A percentile compares a stretch with the other conserved stretches of the same genome.
Evolutionary conservation across 371 early-diverging fungal genomes (phyloP).

Genomic region (Apophysomyces variabilis): DNA sequence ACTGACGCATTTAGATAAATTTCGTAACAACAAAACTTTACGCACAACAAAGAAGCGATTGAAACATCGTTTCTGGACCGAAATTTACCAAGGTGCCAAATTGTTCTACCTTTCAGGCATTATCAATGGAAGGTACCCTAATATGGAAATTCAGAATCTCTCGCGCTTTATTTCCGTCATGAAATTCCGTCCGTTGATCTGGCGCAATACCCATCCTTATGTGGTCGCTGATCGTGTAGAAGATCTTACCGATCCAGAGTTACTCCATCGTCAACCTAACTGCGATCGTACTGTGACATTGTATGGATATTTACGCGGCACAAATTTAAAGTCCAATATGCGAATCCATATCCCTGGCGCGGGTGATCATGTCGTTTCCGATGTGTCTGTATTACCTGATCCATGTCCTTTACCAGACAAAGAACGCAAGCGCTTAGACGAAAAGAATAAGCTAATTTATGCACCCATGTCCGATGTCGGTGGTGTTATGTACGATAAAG

Average conservation of each 20-base stretch:
- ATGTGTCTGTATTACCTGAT: slow-evolving; percentile 81
- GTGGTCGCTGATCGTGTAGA: slow-evolving; percentile 95
- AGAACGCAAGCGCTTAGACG: slow-evolving; percentile 84
- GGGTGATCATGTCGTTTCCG: slow-evolving; percentile 84
- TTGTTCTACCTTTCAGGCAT: slow-evolving; percentile 95
- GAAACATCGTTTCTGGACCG: slow-evolving; percentile 99
- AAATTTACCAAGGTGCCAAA: slow-evolving; percentile 98
- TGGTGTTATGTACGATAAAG: slow-evolving; percentile 98
- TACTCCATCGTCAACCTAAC: slow-evolving; percentile 78
- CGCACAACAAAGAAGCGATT: slow-evolving; percentile 90
- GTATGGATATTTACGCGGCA: slow-evolving; percentile 95
- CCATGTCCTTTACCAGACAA: slow-evolving; percentile 96
- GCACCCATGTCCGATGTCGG: slow-evolving; percentile 99
- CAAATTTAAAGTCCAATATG: slow-evolving; percentile 82
- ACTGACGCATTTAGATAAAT: slow-evolving; percentile 93
- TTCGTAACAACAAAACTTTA: slow-evolving; percentile 89
- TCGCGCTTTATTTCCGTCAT: slow-evolving; percentile 97
- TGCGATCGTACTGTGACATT: slow-evolving; percentile 91
- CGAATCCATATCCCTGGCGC: slow-evolving; percentile 95
- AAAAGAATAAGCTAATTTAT: slow-evolving; percentile 93
- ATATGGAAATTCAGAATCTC: slow-evolving; percentile 91
- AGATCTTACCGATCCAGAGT: slow-evolving; percentile 93
- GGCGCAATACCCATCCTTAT: slow-evolving; percentile 96
- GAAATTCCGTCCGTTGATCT: slow-evolving; percentile 96
- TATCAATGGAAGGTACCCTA: slow-evolving; percentile 91